These are phyloP conservation scores for Priceomyces melissophilus DNA, from an alignment of 805 yeast genomes.

Conservation along the genomic window DNA sequence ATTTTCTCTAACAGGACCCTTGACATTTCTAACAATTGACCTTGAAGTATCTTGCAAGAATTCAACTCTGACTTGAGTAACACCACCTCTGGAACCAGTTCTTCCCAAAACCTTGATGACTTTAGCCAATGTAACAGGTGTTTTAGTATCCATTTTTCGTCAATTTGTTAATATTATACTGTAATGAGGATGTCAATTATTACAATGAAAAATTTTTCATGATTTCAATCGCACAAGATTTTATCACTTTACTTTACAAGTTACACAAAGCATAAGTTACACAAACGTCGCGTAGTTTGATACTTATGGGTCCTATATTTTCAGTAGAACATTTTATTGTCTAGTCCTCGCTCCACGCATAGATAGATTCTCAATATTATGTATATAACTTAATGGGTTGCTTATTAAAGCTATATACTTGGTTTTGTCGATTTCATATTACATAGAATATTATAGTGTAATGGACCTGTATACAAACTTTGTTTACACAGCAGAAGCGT, in stretches of 20 bases:
- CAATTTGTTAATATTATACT: background rate
- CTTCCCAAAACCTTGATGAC: slow-evolving; percentile 99
- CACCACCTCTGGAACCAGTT: slow-evolving; percentile 99
- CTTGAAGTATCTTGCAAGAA: slow-evolving; percentile 46
- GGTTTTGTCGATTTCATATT: no score
- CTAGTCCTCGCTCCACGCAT: no score
- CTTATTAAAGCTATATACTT: no score
- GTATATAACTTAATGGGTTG: no score
- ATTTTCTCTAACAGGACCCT: slow-evolving; percentile 56
- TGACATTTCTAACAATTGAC: slow-evolving; percentile 49
- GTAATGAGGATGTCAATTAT: background rate
- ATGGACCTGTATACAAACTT: slow-evolving; percentile 1
- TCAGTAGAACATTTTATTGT: no score
- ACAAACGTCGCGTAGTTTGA: background rate
- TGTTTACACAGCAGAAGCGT: slow-evolving; percentile 5
- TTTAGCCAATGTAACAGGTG: slow-evolving; percentile 99
- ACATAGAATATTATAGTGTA: no score
- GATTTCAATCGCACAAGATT: background rate
- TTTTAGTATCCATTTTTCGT: slow-evolving; percentile 47
- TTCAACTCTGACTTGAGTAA: slow-evolving; percentile 49
- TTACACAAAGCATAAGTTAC: background rate
- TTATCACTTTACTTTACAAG: background rate
- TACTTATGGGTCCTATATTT: no score
- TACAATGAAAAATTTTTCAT: slow-evolving; percentile 1
- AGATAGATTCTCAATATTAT: no score